Base-by-base conservation (phyloP, 2,329 filamentous ascomycete genomes). In the Cordyceps cateniannulata region DNA sequence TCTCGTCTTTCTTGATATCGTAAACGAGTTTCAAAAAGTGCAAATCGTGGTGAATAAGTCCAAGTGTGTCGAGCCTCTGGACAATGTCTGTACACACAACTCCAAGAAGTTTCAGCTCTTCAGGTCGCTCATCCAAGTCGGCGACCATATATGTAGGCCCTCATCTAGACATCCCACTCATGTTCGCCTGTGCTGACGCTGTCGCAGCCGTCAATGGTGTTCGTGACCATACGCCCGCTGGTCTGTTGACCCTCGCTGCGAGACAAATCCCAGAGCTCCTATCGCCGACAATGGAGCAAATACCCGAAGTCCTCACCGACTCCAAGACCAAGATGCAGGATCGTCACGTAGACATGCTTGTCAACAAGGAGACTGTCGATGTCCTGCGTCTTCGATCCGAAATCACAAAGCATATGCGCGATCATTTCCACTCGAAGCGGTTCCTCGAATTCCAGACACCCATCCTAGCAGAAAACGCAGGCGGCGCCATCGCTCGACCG, bases 361-460 rank as follows among this genome's bases (percentile, higher is more conserved):
- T 93, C 61, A 90, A 93, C 71, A 81, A 80, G 38, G 76, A 82
- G 44, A 81, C 85, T 2, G 78, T 85, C 14, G 86, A 95, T 69
- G 85, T 86, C 1, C 77, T 98, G 55, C 83, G 87, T 35, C 79
- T 95, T 25, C 86, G 93, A 40, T 87, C 91, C 0, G 77, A 85
- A 42, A 84, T 98, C 62, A 86, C 91, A 64, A 85, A 87, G 62
- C 83, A 85, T 65, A 80, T 98, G 65, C 86, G 91, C 40, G 81
- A 85, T 56, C 91, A 89, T 71, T 85, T 98, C 60, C 79, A 90
- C 62, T 79, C 85, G 9, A 80, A 83, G 50, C 81, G 83, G 6
- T 97, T 97, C 69, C 77, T 92, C 59, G 93, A 97, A 75, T 92
- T 98, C 51, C 90, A 89, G 67, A 99, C 95, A 0, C 95, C 95